phyloP scores from a whole-genome alignment of 306 rosid genomes.

The Rubus parviflorus region DNA sequence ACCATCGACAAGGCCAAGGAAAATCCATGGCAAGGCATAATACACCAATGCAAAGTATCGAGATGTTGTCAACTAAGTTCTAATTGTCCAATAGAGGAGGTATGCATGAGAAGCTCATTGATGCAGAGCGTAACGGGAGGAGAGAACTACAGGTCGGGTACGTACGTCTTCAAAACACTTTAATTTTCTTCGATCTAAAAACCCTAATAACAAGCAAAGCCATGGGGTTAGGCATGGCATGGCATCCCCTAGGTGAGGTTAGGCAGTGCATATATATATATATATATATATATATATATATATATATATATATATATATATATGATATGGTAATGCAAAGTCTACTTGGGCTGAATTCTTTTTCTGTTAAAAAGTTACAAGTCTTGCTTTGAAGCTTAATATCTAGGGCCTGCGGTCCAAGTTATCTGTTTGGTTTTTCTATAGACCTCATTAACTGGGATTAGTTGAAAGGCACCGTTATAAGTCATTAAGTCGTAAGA shows the following conservation, averaged over 20 bases:
- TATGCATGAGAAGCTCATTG: background rate
- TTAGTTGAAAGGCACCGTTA: slow-evolving; percentile 1
- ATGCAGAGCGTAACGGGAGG: background rate
- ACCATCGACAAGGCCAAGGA: no score
- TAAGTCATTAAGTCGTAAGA: background rate
- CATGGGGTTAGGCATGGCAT: background rate
- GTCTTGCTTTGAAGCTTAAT: background rate
- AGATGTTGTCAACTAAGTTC: no score
- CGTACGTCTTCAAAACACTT: background rate
- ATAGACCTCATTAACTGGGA: slow-evolving; percentile 7
- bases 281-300: no score
- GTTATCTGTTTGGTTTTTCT: slow-evolving; percentile 2
- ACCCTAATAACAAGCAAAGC: background rate
- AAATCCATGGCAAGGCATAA: no score
- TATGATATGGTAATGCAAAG: background rate
- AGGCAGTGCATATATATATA: no score
- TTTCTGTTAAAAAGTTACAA: background rate
- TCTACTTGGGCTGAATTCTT: background rate
- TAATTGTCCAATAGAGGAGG: background rate
- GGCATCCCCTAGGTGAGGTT: background rate
- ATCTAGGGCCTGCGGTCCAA: slow-evolving; percentile 3
- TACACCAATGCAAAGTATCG: no score
- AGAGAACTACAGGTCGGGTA: no score
- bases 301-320: no score
- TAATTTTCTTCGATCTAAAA: no score